These are phyloP conservation scores for Ascochyta koolunga DNA, from an alignment of 2,329 filamentous ascomycete genomes.

Conservation along the genomic window DNA sequence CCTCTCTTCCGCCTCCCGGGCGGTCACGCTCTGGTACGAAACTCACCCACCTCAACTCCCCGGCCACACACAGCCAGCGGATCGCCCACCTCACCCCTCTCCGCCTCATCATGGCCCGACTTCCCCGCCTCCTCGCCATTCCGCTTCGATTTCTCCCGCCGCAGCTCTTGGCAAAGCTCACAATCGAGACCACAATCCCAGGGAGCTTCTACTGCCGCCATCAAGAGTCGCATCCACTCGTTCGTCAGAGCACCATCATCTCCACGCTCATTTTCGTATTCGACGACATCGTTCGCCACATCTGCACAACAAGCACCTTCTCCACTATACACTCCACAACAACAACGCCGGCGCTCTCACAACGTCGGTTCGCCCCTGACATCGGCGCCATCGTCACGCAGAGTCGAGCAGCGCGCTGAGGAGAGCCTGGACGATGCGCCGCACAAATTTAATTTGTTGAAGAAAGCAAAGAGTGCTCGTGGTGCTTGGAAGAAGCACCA, in stretches of 20 bases:
- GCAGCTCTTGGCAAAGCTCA: not conserved
- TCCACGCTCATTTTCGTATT: not conserved
- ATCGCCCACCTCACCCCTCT: not conserved
- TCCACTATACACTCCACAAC: not conserved
- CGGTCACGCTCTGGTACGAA: slow-evolving; percentile 30
- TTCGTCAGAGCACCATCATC: not conserved
- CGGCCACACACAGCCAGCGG: not conserved
- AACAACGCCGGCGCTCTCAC: slow-evolving; percentile 1
- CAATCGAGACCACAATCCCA: not conserved
- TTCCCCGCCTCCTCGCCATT: slow-evolving; percentile 1
- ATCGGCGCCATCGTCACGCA: not conserved
- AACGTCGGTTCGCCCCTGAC: slow-evolving; percentile 9
- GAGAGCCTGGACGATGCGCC: not conserved
- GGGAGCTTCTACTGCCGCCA: not conserved
- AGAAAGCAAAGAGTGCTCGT: slow-evolving; percentile 31
- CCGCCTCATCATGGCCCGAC: slow-evolving; percentile 3
- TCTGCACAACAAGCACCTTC: not conserved
- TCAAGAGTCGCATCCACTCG: not conserved
- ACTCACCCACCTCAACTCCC: not conserved
- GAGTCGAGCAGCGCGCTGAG: slow-evolving; percentile 6
- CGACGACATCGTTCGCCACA: not conserved
- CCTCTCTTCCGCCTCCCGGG: slow-evolving; percentile 32
- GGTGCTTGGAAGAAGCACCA: slow-evolving; percentile 31
- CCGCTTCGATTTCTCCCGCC: not conserved
- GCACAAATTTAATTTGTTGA: slow-evolving; percentile 11